These are phyloP conservation scores for Fusarium sororula DNA, from an alignment of 2,329 filamentous ascomycete genomes.

Conservation along the genomic window DNA sequence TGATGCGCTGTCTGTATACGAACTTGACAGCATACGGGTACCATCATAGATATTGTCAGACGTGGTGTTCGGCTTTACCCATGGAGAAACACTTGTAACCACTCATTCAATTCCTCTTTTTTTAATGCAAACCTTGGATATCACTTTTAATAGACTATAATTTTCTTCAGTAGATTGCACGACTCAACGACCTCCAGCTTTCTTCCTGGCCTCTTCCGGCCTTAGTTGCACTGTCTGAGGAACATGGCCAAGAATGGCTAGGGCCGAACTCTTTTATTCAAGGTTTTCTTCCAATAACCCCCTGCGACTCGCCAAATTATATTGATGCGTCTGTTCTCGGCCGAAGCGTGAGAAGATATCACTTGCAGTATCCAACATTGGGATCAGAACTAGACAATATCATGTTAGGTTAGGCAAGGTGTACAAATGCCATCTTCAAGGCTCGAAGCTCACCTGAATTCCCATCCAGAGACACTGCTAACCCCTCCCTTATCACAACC, in stretches of 20 bases:
- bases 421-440: neutral
- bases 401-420: neutral
- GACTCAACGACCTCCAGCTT: neutral
- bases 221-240: neutral
- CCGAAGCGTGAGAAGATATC: neutral
- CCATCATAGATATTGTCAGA: neutral
- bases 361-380: neutral
- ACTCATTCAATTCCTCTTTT: neutral
- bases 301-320: accelerated
- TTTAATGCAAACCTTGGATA: neutral
- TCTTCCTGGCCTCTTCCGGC: neutral
- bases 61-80: neutral
- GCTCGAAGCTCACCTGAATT: neutral
- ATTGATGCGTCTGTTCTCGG: neutral
- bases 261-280: neutral
- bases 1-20: neutral
- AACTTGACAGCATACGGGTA: neutral
- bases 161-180: neutral
- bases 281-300: neutral
- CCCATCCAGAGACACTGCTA: neutral
- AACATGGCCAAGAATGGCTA: neutral
- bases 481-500: neutral
- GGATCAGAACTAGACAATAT: neutral
- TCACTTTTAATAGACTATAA: too few relatives aligned
- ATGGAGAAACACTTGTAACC: neutral